Evolutionary conservation across 306 rosid genomes (phyloP).

Genomic region (Oemleria cerasiformis): DNA sequence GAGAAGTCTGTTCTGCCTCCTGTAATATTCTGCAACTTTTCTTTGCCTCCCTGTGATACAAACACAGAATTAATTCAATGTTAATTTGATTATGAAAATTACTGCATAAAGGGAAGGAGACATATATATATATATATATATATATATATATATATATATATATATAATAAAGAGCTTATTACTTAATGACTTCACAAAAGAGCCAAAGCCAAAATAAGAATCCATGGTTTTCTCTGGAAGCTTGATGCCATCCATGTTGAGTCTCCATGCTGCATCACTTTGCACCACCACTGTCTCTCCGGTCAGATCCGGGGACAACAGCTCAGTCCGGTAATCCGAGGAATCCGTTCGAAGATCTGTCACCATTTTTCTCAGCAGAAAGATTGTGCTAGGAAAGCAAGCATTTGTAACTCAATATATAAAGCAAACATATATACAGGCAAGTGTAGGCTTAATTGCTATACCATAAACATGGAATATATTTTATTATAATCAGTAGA

Average conservation of each 20-base stretch:
- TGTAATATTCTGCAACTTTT: slow-evolving; percentile 66
- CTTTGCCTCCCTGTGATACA: slow-evolving; percentile 48
- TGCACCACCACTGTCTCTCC: slow-evolving; percentile 34
- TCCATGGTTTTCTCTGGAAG: slow-evolving; percentile 49
- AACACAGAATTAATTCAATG: neutral
- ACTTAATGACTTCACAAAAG: slow-evolving; percentile 50
- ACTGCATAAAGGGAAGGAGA: neutral
- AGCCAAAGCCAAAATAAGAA: slow-evolving; percentile 53
- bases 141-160: no score
- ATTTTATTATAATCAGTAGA: neutral
- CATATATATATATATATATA: neutral
- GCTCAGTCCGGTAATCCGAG: slow-evolving; percentile 59
- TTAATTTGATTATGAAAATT: neutral
- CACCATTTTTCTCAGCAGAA: slow-evolving; percentile 28
- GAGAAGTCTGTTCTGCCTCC: slow-evolving; percentile 68
- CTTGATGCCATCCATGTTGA: slow-evolving; percentile 57
- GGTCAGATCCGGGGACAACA: slow-evolving; percentile 57
- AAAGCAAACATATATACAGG: neutral
- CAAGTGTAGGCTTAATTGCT: neutral
- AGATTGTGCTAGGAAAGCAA: neutral
- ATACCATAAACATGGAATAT: neutral
- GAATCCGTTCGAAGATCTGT: slow-evolving; percentile 49
- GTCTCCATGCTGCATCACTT: slow-evolving; percentile 75
- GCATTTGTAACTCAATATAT: neutral
- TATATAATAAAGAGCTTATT: neutral